Conservation (phyloP, 352 stramenopile species). For the Pythium folliculosum region DNA sequence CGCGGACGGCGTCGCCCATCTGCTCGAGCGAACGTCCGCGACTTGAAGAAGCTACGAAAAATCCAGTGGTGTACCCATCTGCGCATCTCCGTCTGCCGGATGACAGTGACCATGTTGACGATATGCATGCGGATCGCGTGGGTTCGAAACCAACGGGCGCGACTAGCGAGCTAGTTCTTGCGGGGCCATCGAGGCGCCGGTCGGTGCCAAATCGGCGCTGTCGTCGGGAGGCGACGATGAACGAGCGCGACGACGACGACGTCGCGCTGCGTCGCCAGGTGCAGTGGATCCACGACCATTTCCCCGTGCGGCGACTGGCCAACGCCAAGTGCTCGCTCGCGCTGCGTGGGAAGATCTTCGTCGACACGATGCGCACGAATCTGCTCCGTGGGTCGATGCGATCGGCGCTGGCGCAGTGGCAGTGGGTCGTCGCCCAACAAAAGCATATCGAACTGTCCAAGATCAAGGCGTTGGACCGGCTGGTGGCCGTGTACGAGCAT, state of each 20-base stretch:
- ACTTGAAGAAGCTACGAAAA: neutral
- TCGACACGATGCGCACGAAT: constrained; percentile 35
- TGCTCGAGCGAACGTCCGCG: neutral
- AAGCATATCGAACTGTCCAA: constrained; percentile 24
- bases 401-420: constrained; percentile 36
- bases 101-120: neutral
- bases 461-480: constrained; percentile 10
- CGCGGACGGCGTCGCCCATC: neutral
- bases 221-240: neutral
- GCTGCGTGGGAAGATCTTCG: constrained; percentile 45
- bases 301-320: constrained; percentile 54
- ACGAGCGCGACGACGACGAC: neutral
- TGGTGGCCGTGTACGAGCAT: constrained; percentile 12
- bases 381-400: constrained; percentile 31
- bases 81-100: neutral
- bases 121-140: neutral
- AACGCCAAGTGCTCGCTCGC: constrained; percentile 41
- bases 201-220: neutral
- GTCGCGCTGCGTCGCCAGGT: constrained; percentile 42
- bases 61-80: constrained; percentile 12
- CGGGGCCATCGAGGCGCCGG: too few relatives aligned
- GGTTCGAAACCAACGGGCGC: neutral
- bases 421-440: constrained; percentile 26
- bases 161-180: neutral
- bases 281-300: constrained; percentile 64